Evolutionary conservation across 257 asterid genomes (phyloP).

Genomic region (Gentiana dahurica): DNA sequence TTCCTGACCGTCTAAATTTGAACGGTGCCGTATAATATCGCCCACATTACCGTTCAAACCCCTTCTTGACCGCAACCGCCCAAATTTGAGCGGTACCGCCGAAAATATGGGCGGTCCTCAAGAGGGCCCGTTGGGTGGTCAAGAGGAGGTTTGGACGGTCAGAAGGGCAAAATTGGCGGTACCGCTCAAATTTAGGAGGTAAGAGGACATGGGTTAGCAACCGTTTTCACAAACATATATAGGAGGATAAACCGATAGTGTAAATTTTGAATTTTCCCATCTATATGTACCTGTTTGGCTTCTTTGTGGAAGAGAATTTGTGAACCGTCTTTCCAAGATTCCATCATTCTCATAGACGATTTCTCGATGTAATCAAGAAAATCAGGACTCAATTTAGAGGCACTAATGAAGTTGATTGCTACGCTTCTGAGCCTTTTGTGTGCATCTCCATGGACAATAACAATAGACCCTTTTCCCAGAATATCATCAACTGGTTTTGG

Average conservation of each 20-base stretch:
- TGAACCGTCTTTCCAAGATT: slow-evolving; percentile 26
- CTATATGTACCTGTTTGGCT: slow-evolving; percentile 43
- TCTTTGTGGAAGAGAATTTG: slow-evolving; percentile 34
- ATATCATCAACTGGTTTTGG: slow-evolving; percentile 51
- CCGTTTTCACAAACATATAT: background rate
- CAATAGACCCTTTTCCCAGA: slow-evolving; percentile 45
- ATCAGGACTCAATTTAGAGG: slow-evolving; percentile 27
- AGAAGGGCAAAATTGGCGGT: too few relatives aligned
- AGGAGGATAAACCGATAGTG: background rate
- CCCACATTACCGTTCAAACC: too few relatives aligned
- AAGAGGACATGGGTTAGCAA: background rate
- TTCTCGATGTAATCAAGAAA: slow-evolving; percentile 28
- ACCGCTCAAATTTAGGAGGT: background rate
- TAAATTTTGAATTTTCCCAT: background rate
- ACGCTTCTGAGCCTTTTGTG: slow-evolving; percentile 49
- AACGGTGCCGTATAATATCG: too few relatives aligned
- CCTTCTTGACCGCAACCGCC: too few relatives aligned
- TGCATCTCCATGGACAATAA: slow-evolving; percentile 43
- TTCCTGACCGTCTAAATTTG: too few relatives aligned
- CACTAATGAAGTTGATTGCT: slow-evolving; percentile 34
- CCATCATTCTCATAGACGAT: slow-evolving; percentile 15
- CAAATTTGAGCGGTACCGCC: too few relatives aligned
- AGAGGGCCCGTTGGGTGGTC: too few relatives aligned
- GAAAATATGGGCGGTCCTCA: too few relatives aligned
- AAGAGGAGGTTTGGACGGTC: too few relatives aligned